A percentile compares a stretch with the other conserved stretches of the same genome.
phyloP scores from a whole-genome alignment of 768 basidiomycete species.

The Tremella mesenterica region DNA sequence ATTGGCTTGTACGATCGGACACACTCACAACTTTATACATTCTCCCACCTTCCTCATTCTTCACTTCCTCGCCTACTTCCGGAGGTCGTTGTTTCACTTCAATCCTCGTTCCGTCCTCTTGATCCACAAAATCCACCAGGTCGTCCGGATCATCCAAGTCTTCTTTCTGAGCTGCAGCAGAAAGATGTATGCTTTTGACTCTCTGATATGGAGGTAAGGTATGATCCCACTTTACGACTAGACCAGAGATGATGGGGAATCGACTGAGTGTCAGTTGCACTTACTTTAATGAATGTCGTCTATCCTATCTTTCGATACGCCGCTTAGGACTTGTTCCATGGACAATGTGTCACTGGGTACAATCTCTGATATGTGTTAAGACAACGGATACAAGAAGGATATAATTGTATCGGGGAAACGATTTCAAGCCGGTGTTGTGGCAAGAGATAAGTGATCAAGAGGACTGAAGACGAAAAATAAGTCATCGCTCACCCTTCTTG shows the following conservation, averaged over 20 bases:
- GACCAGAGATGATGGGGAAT: slow-evolving; percentile 78
- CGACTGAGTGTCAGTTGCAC: slow-evolving; percentile 51
- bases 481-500: slow-evolving; percentile 85
- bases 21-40: slow-evolving; percentile 60
- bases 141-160: slow-evolving; percentile 36
- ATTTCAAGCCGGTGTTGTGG: no score
- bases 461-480: no score
- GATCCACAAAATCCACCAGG: slow-evolving; percentile 35
- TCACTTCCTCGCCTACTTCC: slow-evolving; percentile 50
- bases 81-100: slow-evolving; percentile 34
- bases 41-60: slow-evolving; percentile 51
- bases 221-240: slow-evolving; percentile 81
- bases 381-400: no score
- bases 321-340: no score
- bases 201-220: slow-evolving; percentile 60
- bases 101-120: slow-evolving; percentile 38
- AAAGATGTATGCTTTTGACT: slow-evolving; percentile 55
- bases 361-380: no score
- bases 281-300: background rate
- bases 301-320: no score
- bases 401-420: no score
- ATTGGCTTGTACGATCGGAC: background rate
- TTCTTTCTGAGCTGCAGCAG: slow-evolving; percentile 35
- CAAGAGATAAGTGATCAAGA: no score
- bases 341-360: no score